Conservation (phyloP, 2,329 filamentous ascomycete genomes). For the Raffaelea albimanens region DNA sequence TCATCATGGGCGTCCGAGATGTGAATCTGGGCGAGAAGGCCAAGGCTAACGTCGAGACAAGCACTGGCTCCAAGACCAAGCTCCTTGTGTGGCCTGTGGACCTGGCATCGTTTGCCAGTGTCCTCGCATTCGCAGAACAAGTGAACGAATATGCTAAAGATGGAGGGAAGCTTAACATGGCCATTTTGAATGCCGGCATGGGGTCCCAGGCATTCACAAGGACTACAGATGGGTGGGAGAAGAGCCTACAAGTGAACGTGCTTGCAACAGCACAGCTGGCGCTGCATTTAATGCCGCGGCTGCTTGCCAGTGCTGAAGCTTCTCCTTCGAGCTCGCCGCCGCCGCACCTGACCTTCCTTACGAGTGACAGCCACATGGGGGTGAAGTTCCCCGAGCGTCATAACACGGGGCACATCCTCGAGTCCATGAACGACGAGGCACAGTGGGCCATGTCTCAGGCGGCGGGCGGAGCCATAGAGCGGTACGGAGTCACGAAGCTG, state of each 20-base stretch:
- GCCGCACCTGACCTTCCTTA: neutral
- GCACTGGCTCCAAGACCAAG: conserved; percentile 10
- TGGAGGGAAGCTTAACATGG: conserved; percentile 1
- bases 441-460: conserved; percentile 15
- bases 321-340: no score
- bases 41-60: conserved; percentile 21
- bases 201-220: neutral
- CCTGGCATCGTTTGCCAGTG: conserved; percentile 29
- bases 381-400: neutral
- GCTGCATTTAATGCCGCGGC: conserved; percentile 27
- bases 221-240: conserved; percentile 26
- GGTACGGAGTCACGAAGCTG: conserved; percentile 22
- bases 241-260: conserved; percentile 31
- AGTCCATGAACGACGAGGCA: conserved; percentile 18
- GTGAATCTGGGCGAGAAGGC: conserved; percentile 23
- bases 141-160: conserved; percentile 13
- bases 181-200: conserved; percentile 5
- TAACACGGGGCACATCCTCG: conserved; percentile 15
- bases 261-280: conserved; percentile 31
- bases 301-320: conserved; percentile 15
- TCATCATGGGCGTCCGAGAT: conserved; percentile 24
- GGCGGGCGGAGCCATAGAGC: conserved; percentile 4
- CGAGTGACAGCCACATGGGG: neutral
- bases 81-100: conserved; percentile 33
- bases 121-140: conserved; percentile 29